A percentile compares a stretch with the other conserved stretches of the same genome.
phyloP scores from a whole-genome alignment of 2,329 filamentous ascomycete species.

The Beauveria rudraprayagi region DNA sequence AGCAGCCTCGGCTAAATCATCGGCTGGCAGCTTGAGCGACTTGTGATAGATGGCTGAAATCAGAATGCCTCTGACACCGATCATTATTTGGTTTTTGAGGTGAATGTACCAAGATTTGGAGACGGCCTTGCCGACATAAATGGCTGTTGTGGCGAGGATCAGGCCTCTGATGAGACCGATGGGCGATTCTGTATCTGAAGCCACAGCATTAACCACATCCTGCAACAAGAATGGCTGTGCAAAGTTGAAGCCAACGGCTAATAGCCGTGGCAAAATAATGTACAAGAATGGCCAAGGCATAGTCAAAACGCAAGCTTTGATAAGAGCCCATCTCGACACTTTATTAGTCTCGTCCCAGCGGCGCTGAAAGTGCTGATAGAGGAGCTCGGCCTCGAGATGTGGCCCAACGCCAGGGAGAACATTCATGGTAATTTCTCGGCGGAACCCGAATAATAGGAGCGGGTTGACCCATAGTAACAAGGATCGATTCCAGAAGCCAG shows the following conservation, averaged over 20 bases:
- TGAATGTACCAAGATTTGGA: constrained; percentile 1
- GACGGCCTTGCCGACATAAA: constrained; percentile 1
- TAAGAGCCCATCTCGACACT: not conserved
- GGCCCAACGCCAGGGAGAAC: not conserved
- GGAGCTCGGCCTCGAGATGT: not conserved
- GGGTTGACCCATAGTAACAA: not conserved
- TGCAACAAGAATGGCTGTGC: constrained; percentile 7
- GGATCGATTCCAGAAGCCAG: constrained; percentile 14
- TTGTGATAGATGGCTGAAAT: constrained; percentile 1
- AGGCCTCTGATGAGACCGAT: not conserved
- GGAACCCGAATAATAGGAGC: not conserved
- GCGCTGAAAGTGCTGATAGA: not conserved
- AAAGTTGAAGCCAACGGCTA: constrained; percentile 1
- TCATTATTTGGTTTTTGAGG: not conserved
- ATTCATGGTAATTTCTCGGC: not conserved
- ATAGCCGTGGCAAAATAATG: not conserved
- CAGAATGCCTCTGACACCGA: not conserved
- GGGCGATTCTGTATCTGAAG: not conserved
- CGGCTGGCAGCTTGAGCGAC: not conserved
- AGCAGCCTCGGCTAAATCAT: not conserved
- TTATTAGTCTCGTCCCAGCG: not conserved
- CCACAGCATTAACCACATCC: not conserved
- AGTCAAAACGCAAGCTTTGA: not conserved
- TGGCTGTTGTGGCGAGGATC: not conserved
- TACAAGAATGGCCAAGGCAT: not conserved